Evolutionary conservation across 2,329 filamentous ascomycete genomes (phyloP).

Genomic region (Trichoderma sp.): DNA sequence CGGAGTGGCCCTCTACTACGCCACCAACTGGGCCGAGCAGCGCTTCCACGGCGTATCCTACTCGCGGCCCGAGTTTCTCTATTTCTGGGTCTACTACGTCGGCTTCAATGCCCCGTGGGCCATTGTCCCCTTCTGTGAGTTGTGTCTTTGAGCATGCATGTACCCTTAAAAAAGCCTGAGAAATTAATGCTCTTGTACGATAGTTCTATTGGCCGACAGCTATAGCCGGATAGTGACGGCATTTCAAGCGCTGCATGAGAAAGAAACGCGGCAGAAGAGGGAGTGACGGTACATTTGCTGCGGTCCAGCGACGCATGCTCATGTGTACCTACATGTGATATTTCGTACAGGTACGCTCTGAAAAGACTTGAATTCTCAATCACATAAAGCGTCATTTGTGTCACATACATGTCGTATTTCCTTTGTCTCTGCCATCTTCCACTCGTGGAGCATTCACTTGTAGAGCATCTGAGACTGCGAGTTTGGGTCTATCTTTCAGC

Average conservation of each 20-base stretch:
- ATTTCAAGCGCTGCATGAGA: constrained; percentile 17
- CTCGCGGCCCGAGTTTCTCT: constrained; percentile 60
- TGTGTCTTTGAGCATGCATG: background rate
- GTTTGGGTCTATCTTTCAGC: background rate
- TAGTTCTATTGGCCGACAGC: constrained; percentile 23
- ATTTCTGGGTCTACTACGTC: constrained; percentile 66
- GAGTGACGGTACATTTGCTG: background rate
- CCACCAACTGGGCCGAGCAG: constrained; percentile 56
- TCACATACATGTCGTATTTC: background rate
- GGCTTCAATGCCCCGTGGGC: constrained; percentile 64
- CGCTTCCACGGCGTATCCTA: constrained; percentile 49
- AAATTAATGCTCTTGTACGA: background rate
- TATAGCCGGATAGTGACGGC: constrained; percentile 15
- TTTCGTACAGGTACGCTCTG: background rate
- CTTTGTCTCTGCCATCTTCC: background rate
- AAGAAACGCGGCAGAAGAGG: constrained; percentile 9
- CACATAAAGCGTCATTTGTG: background rate
- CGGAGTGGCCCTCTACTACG: constrained; percentile 63
- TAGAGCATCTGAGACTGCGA: background rate
- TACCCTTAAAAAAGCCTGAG: background rate
- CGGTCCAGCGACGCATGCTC: background rate
- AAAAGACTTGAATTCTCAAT: background rate
- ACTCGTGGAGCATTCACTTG: background rate
- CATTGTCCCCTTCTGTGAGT: constrained; percentile 57
- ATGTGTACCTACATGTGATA: background rate